Conservation (phyloP, 768 basidiomycete genomes). For the Lentinula guzmanii region DNA sequence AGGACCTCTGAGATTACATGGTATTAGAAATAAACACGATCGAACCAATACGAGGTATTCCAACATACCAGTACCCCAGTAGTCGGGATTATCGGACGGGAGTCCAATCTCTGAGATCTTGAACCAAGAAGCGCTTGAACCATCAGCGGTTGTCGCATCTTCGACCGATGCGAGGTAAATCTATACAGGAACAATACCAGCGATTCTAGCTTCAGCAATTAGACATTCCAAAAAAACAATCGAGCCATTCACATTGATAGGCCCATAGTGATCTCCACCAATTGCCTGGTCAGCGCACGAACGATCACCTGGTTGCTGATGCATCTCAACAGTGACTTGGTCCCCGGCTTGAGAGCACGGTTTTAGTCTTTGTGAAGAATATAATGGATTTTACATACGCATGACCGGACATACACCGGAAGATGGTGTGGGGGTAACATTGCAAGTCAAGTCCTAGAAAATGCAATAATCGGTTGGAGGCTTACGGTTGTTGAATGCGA, state of each 20-base stretch:
- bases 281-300: conserved; percentile 42
- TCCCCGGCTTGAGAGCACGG: conserved; percentile 30
- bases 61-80: conserved; percentile 33
- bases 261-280: conserved; percentile 46
- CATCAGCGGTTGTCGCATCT: conserved; percentile 38
- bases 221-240: neutral
- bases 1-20: conserved; percentile 21
- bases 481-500: neutral
- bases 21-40: neutral
- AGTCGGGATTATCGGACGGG: conserved; percentile 41
- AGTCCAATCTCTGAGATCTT: conserved; percentile 45
- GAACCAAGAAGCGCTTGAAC: conserved; percentile 40
- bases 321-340: conserved; percentile 46
- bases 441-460: conserved; percentile 42
- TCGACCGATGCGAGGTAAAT: conserved; percentile 44
- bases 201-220: neutral
- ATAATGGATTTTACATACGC: conserved; percentile 19
- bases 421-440: conserved; percentile 26
- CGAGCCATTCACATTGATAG: conserved; percentile 25
- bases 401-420: conserved; percentile 35
- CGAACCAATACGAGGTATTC: neutral
- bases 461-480: neutral
- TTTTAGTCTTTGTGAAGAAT: no score
- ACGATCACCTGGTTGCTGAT: conserved; percentile 42
- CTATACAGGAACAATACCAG: conserved; percentile 9